A percentile compares a stretch with the other conserved stretches of the same genome.
phyloP scores from a whole-genome alignment of 768 basidiomycete species.

The Trametes elegans region DNA sequence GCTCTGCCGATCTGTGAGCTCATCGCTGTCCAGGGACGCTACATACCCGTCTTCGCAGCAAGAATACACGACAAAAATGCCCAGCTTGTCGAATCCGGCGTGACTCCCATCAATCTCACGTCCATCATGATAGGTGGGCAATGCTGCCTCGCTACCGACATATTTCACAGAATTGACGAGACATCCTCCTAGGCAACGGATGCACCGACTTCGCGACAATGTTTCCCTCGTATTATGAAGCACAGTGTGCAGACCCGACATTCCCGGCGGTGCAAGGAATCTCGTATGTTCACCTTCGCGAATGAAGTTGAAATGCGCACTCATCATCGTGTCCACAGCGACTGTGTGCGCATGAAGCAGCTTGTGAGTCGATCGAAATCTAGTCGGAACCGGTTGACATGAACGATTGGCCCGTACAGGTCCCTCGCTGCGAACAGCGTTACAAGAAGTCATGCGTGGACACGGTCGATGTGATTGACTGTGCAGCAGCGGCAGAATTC shows the following conservation, averaged over 20 bases:
- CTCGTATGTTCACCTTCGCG: slow-evolving; percentile 30
- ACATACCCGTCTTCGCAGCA: slow-evolving; percentile 50
- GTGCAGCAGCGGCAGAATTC: slow-evolving; percentile 39
- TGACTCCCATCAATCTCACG: slow-evolving; percentile 48
- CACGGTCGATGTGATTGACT: slow-evolving; percentile 42
- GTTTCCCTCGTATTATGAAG: slow-evolving; percentile 45
- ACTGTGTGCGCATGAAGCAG: slow-evolving; percentile 45
- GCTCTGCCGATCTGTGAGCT: neutral
- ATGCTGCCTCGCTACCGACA: neutral
- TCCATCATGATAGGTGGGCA: slow-evolving; percentile 47
- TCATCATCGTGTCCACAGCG: slow-evolving; percentile 14
- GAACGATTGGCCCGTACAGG: slow-evolving; percentile 17
- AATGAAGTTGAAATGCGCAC: too few relatives aligned
- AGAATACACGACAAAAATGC: slow-evolving; percentile 49
- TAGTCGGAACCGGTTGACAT: too few relatives aligned
- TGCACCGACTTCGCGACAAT: slow-evolving; percentile 39
- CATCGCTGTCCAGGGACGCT: slow-evolving; percentile 41
- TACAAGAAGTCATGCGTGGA: slow-evolving; percentile 40
- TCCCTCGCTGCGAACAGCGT: slow-evolving; percentile 45
- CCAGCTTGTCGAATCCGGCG: slow-evolving; percentile 39
- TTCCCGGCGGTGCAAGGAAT: slow-evolving; percentile 49
- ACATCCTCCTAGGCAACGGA: slow-evolving; percentile 40
- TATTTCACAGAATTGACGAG: neutral
- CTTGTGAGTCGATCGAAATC: too few relatives aligned
- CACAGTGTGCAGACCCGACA: slow-evolving; percentile 49